Conservation (phyloP, 208 protist species). For the Acanthamoeba lenticulata region DNA sequence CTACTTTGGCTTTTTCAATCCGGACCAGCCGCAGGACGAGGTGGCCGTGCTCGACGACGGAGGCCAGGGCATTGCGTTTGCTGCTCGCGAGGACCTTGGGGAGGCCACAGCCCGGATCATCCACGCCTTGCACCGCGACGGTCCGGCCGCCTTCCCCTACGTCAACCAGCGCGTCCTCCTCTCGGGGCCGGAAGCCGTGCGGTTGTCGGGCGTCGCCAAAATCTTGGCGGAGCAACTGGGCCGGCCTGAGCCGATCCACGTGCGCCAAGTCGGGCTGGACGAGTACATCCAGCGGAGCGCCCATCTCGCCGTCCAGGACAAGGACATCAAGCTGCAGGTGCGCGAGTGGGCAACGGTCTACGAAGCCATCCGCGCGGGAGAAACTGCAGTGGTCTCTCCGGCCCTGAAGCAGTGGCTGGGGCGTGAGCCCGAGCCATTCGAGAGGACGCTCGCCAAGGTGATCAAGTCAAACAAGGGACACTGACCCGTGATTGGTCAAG, state of each 20-base stretch:
- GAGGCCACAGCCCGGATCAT: background rate
- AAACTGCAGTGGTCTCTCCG: background rate
- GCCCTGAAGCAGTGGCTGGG: background rate
- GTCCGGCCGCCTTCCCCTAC: background rate
- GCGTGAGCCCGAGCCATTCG: background rate
- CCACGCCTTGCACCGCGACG: background rate
- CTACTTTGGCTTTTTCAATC: conserved; percentile 10
- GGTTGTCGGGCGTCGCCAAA: background rate
- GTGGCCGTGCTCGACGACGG: background rate
- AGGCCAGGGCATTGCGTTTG: background rate
- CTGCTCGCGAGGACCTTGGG: background rate
- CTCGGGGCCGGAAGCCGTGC: background rate
- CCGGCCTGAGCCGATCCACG: background rate
- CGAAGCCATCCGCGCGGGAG: background rate
- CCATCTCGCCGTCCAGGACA: background rate
- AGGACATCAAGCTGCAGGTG: background rate
- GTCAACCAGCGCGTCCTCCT: background rate
- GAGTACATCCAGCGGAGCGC: background rate
- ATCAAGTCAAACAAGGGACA: too few species aligned
- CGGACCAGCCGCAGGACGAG: background rate
- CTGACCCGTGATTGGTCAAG: too few species aligned
- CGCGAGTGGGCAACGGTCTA: conserved; percentile 2
- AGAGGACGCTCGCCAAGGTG: background rate
- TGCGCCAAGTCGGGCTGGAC: background rate
- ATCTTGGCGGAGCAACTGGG: background rate